phyloP scores from a whole-genome alignment of 257 asterid species.

The Nicotiana tomentosiformis region DNA sequence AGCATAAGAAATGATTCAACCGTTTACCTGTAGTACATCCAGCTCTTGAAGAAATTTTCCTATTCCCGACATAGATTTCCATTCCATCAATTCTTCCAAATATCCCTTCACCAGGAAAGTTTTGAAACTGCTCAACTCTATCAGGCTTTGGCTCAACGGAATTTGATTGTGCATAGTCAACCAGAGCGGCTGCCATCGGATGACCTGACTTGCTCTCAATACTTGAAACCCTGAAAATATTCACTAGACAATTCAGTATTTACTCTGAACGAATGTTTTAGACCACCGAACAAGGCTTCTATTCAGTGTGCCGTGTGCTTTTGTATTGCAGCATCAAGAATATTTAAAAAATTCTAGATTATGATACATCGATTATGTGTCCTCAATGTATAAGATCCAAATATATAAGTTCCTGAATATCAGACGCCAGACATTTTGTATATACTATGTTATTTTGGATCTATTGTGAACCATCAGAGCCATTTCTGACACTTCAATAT shows the following conservation, averaged over 20 bases:
- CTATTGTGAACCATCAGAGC: not conserved
- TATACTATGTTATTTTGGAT: not conserved
- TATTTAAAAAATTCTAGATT: not conserved
- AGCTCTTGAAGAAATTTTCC: constrained; percentile 56
- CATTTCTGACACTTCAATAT: not conserved
- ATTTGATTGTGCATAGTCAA: constrained; percentile 43
- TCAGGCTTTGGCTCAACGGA: constrained; percentile 62
- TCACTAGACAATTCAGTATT: not conserved
- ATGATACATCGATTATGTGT: not conserved
- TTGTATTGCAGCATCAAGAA: not conserved
- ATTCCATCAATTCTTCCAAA: constrained; percentile 57
- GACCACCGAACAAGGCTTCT: not conserved
- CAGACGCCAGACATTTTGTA: not conserved
- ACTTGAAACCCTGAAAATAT: constrained; percentile 63
- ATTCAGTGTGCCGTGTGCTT: not conserved
- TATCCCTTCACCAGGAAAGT: constrained; percentile 89
- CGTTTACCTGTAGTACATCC: constrained; percentile 56
- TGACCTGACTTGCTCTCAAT: constrained; percentile 86
- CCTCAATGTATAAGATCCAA: not conserved
- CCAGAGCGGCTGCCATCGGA: constrained; percentile 79
- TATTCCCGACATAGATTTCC: constrained; percentile 60
- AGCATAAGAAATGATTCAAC: not conserved
- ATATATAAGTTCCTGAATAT: not conserved
- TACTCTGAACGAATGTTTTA: not conserved
- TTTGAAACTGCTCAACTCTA: constrained; percentile 47